Percentiles rank a stretch among this genome's conserved stretches.
Evolutionary conservation across 805 yeast genomes (phyloP).

Genomic region (Yarrowia sp.): DNA sequence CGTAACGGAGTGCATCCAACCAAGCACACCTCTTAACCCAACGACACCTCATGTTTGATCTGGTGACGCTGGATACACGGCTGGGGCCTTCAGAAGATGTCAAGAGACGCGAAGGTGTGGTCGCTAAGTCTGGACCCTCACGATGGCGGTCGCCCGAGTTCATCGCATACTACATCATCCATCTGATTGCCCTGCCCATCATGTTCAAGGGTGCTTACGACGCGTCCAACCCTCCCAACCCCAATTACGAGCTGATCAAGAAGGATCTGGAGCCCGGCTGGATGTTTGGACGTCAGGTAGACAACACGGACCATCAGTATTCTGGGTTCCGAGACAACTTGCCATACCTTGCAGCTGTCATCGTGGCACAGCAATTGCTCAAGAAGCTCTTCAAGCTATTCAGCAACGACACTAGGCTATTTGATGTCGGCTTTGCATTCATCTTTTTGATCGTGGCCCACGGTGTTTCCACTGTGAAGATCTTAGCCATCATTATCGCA

Average conservation of each 20-base stretch:
- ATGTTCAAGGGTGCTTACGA: slow-evolving; percentile 80
- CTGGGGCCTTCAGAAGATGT: slow-evolving; percentile 39
- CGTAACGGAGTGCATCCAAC: not conserved
- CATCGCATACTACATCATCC: slow-evolving; percentile 58
- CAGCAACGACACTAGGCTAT: slow-evolving; percentile 45
- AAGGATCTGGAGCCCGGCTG: slow-evolving; percentile 73
- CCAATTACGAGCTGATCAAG: slow-evolving; percentile 63
- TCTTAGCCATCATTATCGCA: slow-evolving; percentile 54
- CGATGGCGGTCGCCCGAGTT: slow-evolving; percentile 80
- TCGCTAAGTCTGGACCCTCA: slow-evolving; percentile 40
- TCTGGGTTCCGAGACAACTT: slow-evolving; percentile 81
- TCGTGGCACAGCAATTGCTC: slow-evolving; percentile 51
- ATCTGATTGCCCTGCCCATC: slow-evolving; percentile 69
- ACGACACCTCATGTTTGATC: slow-evolving; percentile 34
- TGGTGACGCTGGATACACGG: slow-evolving; percentile 45
- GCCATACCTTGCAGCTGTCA: slow-evolving; percentile 54
- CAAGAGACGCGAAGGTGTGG: slow-evolving; percentile 34
- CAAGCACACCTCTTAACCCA: not conserved
- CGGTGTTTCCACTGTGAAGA: slow-evolving; percentile 67
- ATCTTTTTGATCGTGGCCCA: slow-evolving; percentile 69
- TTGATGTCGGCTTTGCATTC: slow-evolving; percentile 71
- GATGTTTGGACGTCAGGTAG: slow-evolving; percentile 75
- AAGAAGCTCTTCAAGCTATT: slow-evolving; percentile 42
- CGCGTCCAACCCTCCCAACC: slow-evolving; percentile 62
- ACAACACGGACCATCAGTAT: slow-evolving; percentile 88